Conservation (phyloP, 345 rosid species). For the Clarkia xantiana region DNA sequence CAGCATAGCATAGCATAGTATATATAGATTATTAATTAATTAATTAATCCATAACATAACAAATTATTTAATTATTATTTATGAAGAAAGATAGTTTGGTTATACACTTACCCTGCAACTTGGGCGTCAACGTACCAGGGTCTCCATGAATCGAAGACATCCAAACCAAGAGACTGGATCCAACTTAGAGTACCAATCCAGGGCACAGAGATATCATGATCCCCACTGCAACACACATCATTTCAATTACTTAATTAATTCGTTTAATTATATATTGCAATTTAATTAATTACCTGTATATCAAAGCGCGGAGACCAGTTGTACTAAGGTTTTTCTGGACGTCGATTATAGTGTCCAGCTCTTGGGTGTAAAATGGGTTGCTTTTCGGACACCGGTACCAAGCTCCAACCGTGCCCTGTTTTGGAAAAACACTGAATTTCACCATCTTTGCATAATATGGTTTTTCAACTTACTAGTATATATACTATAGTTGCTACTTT, state of each 20-base stretch:
- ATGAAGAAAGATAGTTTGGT: too few species aligned
- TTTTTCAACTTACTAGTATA: too few species aligned
- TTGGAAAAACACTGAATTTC: neutral
- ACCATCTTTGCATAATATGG: neutral
- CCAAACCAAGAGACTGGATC: constrained; percentile 16
- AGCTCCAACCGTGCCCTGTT: constrained; percentile 16
- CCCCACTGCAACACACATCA: constrained; percentile 20
- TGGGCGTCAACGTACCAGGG: constrained; percentile 23
- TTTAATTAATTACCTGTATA: constrained; percentile 14
- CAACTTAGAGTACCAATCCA: constrained; percentile 18
- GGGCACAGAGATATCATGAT: constrained; percentile 21
- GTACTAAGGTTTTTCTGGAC: constrained; percentile 17
- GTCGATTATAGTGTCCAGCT: constrained; percentile 7
- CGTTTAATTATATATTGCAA: too few species aligned
- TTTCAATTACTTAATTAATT: too few species aligned
- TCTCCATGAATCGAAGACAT: constrained; percentile 19
- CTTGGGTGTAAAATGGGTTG: constrained; percentile 14
- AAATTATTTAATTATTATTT: neutral
- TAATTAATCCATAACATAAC: neutral
- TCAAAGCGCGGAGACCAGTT: constrained; percentile 26
- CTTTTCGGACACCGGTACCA: constrained; percentile 19
- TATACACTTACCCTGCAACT: constrained; percentile 23
- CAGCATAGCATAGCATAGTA: neutral
- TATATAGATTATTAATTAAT: neutral
- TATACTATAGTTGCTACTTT: too few species aligned